A percentile compares a stretch with the other conserved stretches of the same genome.
Conservation (phyloP, 805 yeast species). For the Ogataea chonburiensis region DNA sequence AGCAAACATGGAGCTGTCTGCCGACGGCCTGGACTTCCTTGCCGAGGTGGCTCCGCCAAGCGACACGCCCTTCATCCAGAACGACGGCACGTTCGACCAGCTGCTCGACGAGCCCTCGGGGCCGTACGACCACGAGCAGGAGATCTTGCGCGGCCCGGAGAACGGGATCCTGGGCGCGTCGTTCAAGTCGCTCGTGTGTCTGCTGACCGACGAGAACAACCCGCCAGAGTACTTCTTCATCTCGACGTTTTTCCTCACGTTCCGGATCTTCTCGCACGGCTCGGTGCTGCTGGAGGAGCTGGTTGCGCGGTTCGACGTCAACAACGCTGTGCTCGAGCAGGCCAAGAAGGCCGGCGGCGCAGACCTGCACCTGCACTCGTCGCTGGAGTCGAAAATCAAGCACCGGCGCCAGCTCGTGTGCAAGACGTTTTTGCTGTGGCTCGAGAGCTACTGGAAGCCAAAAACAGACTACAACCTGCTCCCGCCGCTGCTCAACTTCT, state of each 20-base stretch:
- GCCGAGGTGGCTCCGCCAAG: slow-evolving; percentile 29
- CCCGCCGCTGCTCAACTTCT: slow-evolving; percentile 72
- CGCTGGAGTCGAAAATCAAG: slow-evolving; percentile 45
- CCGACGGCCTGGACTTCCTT: slow-evolving; percentile 46
- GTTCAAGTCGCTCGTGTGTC: slow-evolving; percentile 61
- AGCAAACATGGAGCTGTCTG: slow-evolving; percentile 46
- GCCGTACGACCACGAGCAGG: slow-evolving; percentile 34
- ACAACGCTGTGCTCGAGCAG: slow-evolving; percentile 33
- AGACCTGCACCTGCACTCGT: slow-evolving; percentile 34
- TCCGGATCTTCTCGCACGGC: slow-evolving; percentile 67
- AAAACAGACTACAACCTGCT: slow-evolving; percentile 57
- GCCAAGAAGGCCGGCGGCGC: slow-evolving; percentile 27
- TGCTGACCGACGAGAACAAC: slow-evolving; percentile 62
- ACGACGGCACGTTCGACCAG: slow-evolving; percentile 25
- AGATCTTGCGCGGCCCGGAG: slow-evolving; percentile 50
- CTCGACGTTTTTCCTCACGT: slow-evolving; percentile 75
- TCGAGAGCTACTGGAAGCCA: slow-evolving; percentile 86
- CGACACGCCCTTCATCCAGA: slow-evolving; percentile 31
- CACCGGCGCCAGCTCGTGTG: slow-evolving; percentile 67
- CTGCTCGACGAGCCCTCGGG: slow-evolving; percentile 12
- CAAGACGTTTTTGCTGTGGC: slow-evolving; percentile 75
- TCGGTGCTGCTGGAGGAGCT: slow-evolving; percentile 66
- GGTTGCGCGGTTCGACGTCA: slow-evolving; percentile 61
- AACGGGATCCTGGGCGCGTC: slow-evolving; percentile 66
- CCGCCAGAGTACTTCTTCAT: slow-evolving; percentile 68